These are phyloP conservation scores for Trametes coccinea DNA, from an alignment of 768 basidiomycete genomes.

Conservation along the genomic window DNA sequence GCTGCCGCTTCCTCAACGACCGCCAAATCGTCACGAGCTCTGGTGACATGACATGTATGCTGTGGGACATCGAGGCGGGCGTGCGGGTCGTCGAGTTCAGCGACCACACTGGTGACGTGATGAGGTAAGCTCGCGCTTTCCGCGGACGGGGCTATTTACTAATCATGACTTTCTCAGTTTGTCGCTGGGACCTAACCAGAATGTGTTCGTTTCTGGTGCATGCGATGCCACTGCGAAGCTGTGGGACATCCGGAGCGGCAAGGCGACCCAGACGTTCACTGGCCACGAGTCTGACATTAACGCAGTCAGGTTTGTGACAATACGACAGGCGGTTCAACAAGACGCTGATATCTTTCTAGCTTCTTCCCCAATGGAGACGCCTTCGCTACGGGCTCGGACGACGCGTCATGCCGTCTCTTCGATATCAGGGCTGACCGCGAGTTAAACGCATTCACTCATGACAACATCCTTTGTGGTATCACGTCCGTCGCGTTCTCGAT, in stretches of 20 bases:
- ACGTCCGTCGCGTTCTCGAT: constrained; percentile 99
- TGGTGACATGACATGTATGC: constrained; percentile 99
- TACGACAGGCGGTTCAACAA: not conserved
- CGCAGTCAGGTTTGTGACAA: constrained; percentile 83
- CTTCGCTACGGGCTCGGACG: constrained; percentile 97
- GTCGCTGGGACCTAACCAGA: constrained; percentile 92
- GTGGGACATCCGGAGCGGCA: constrained; percentile 98
- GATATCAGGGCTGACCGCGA: constrained; percentile 98
- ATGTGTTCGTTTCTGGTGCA: constrained; percentile 97
- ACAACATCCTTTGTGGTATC: constrained; percentile 98
- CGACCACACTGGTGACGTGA: constrained; percentile 99
- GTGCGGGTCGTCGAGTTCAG: constrained; percentile 98
- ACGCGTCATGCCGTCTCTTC: constrained; percentile 97
- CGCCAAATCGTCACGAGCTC: constrained; percentile 97
- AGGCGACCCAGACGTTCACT: constrained; percentile 97
- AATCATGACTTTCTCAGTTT: constrained; percentile 50
- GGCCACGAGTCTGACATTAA: constrained; percentile 99
- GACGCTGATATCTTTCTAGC: constrained; percentile 42
- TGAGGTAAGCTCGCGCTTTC: constrained; percentile 68
- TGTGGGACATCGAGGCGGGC: constrained; percentile 99
- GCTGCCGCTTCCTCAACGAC: constrained; percentile 98
- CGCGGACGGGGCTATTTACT: not conserved
- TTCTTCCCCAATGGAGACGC: constrained; percentile 99
- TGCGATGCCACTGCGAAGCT: constrained; percentile 98
- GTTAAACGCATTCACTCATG: constrained; percentile 94